Percentiles rank a stretch among this genome's conserved stretches.
phyloP scores from a whole-genome alignment of 208 protist species.

The Trypanosoma brucei region DNA sequence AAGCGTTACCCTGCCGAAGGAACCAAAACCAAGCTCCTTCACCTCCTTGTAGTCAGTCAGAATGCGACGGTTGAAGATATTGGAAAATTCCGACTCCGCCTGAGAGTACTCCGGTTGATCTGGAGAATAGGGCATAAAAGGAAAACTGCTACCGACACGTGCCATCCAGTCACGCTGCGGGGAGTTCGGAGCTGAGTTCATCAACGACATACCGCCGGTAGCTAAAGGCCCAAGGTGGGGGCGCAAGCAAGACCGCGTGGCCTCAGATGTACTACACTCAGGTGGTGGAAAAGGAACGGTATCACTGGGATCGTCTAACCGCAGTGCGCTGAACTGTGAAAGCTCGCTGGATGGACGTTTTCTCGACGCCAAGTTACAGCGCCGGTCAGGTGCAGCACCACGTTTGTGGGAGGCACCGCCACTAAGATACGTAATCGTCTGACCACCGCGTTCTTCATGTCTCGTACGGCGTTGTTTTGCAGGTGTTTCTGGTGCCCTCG shows the following conservation, averaged over 20 bases:
- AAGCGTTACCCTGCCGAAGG: conserved; percentile 71
- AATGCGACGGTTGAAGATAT: conserved; percentile 62
- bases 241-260: conserved; percentile 5
- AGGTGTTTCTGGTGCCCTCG: conserved; percentile 23
- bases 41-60: conserved; percentile 81
- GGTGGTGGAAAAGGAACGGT: conserved; percentile 24
- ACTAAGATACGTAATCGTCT: conserved; percentile 4
- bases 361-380: conserved; percentile 32
- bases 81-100: conserved; percentile 73
- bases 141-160: conserved; percentile 5
- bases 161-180: conserved; percentile 23
- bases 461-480: conserved; percentile 60
- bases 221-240: neutral
- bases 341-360: conserved; percentile 59
- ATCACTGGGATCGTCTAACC: conserved; percentile 39
- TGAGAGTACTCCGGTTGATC: conserved; percentile 71
- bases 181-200: conserved; percentile 15
- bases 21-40: conserved; percentile 63
- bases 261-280: conserved; percentile 6
- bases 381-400: conserved; percentile 25
- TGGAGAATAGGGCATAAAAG: conserved; percentile 5
- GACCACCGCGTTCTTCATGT: conserved; percentile 18
- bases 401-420: conserved; percentile 1
- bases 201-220: neutral
- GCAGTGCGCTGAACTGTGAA: conserved; percentile 68